phyloP scores from a whole-genome alignment of 164 flowering plant species.

The Stephania japonica region DNA sequence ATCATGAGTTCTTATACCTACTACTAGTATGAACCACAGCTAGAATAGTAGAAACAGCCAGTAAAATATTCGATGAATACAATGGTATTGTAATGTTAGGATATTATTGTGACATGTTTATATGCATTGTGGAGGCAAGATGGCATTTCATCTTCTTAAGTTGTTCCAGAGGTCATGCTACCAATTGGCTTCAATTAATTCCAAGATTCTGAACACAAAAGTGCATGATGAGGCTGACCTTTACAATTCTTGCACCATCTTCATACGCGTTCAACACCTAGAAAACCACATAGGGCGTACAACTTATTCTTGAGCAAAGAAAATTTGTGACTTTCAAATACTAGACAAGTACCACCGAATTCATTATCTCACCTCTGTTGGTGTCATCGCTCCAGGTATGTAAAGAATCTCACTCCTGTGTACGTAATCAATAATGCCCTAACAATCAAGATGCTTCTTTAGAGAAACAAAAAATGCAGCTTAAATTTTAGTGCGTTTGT shows the following conservation, averaged over 20 bases:
- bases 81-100: too few relatives aligned
- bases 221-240: slow-evolving; percentile 15
- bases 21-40: not conserved
- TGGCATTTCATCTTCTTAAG: not conserved
- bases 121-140: not conserved
- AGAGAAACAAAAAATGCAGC: not conserved
- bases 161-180: too few relatives aligned
- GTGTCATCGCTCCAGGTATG: slow-evolving; percentile 86
- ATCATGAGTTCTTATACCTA: not conserved
- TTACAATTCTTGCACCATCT: slow-evolving; percentile 26
- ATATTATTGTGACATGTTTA: not conserved
- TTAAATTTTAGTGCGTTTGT: not conserved
- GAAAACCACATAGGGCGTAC: too few relatives aligned
- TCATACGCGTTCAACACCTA: slow-evolving; percentile 15
- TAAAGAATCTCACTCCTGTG: slow-evolving; percentile 43
- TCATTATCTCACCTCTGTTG: slow-evolving; percentile 61
- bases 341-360: not conserved
- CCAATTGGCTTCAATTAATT: not conserved
- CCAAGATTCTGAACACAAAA: not conserved
- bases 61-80: too few relatives aligned
- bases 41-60: too few relatives aligned
- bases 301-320: not conserved
- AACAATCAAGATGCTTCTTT: slow-evolving; percentile 11
- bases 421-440: slow-evolving; percentile 49
- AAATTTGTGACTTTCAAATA: not conserved